Percentiles rank a stretch among this genome's conserved stretches.
Conservation (phyloP, 441 rosid genomes). For the Erysimum pusillum region DNA sequence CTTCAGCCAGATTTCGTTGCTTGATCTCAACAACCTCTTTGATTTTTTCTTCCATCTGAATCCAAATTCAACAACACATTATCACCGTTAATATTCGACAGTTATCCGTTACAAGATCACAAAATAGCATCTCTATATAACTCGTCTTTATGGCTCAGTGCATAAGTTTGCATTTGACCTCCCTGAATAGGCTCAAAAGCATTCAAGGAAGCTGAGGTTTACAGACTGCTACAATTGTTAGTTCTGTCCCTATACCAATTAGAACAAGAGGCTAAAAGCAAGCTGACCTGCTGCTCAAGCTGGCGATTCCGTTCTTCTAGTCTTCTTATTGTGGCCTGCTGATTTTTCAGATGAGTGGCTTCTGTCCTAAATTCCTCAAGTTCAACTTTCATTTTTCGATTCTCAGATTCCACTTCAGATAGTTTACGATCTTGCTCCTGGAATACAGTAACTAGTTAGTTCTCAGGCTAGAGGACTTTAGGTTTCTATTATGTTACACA, state of each 20-base stretch:
- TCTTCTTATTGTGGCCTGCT: slow-evolving; percentile 98
- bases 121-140: slow-evolving; percentile 26
- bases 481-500: background rate
- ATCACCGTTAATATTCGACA: slow-evolving; percentile 23
- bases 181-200: slow-evolving; percentile 12
- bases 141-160: background rate
- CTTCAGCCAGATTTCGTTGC: slow-evolving; percentile 97
- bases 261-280: slow-evolving; percentile 1
- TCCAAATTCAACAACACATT: slow-evolving; percentile 22
- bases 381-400: slow-evolving; percentile 96
- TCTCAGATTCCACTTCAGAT: slow-evolving; percentile 91
- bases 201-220: slow-evolving; percentile 11
- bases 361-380: slow-evolving; percentile 96
- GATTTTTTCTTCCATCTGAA: slow-evolving; percentile 99
- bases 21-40: slow-evolving; percentile 99
- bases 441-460: slow-evolving; percentile 37
- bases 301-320: slow-evolving; percentile 98
- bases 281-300: slow-evolving; percentile 93
- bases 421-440: slow-evolving; percentile 95
- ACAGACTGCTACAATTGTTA: slow-evolving; percentile 8
- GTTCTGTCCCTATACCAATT: slow-evolving; percentile 12
- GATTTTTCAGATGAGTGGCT: slow-evolving; percentile 96
- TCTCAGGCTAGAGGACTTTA: slow-evolving; percentile 7
- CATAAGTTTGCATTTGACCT: slow-evolving; percentile 12
- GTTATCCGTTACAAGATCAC: slow-evolving; percentile 23